Conservation (phyloP, 2,329 filamentous ascomycete genomes). For the Xylariaceae sp. region DNA sequence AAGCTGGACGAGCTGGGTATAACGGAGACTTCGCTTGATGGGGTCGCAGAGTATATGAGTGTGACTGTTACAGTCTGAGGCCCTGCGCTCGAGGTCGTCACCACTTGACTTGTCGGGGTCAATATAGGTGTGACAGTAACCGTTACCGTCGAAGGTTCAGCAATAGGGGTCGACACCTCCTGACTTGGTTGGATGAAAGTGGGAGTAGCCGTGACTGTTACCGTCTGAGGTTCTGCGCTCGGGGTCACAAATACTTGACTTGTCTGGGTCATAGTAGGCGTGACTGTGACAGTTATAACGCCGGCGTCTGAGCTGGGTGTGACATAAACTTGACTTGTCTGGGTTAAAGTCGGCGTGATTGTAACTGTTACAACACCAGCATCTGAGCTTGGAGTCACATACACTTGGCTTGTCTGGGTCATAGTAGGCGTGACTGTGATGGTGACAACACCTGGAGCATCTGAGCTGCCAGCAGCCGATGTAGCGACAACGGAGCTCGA, state of each 20-base stretch:
- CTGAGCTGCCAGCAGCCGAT: slow-evolving; percentile 6
- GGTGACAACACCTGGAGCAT: slow-evolving; percentile 14
- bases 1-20: slow-evolving; percentile 1
- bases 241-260: slow-evolving; percentile 7
- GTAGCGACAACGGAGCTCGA: slow-evolving; percentile 12
- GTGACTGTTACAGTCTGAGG: slow-evolving; percentile 21
- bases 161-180: neutral
- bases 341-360: slow-evolving; percentile 21
- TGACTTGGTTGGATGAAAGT: neutral
- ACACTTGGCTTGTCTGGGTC: slow-evolving; percentile 21
- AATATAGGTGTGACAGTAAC: neutral
- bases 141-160: slow-evolving; percentile 10
- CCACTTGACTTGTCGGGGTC: neutral
- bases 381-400: neutral
- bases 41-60: slow-evolving; percentile 24
- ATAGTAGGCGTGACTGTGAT: slow-evolving; percentile 26
- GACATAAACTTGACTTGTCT: slow-evolving; percentile 6
- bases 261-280: slow-evolving; percentile 25
- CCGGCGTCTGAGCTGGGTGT: slow-evolving; percentile 4
- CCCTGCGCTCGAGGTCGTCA: neutral
- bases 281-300: slow-evolving; percentile 23
- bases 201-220: slow-evolving; percentile 14
- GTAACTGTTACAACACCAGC: slow-evolving; percentile 19
- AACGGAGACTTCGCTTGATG: slow-evolving; percentile 18
- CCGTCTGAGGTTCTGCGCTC: slow-evolving; percentile 1